These are phyloP conservation scores for Dioszegia aurantiaca DNA, from an alignment of 768 basidiomycete species.

Conservation along the genomic window DNA sequence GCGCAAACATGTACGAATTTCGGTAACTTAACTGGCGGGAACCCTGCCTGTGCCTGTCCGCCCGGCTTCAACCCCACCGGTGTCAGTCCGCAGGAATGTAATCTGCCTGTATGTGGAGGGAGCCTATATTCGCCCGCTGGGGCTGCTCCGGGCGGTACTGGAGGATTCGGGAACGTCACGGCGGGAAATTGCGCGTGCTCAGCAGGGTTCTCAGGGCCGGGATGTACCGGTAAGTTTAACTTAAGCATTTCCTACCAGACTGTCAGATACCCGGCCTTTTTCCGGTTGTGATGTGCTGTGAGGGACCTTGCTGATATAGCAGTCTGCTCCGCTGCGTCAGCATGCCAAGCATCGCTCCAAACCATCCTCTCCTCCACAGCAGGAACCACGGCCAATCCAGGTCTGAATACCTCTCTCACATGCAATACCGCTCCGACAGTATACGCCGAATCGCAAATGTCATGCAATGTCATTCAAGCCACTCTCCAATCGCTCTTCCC, in stretches of 20 bases:
- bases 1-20: constrained; percentile 64
- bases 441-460: constrained; percentile 76
- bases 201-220: constrained; percentile 68
- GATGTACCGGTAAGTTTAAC: constrained; percentile 46
- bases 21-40: constrained; percentile 56
- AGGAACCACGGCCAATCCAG: constrained; percentile 16
- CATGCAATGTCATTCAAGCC: constrained; percentile 78
- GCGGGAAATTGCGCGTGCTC: constrained; percentile 67
- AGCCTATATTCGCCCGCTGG: constrained; percentile 62
- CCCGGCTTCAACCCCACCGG: constrained; percentile 60
- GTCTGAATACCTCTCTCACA: constrained; percentile 63
- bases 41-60: constrained; percentile 69
- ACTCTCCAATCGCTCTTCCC: constrained; percentile 76
- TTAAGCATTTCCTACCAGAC: no score
- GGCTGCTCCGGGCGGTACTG: constrained; percentile 59
- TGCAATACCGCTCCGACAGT: constrained; percentile 71
- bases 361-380: constrained; percentile 53
- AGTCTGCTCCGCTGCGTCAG: constrained; percentile 67
- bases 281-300: no score
- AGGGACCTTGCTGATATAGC: not conserved
- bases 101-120: constrained; percentile 68
- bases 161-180: constrained; percentile 64
- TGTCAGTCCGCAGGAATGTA: constrained; percentile 17
- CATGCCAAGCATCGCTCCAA: constrained; percentile 63
- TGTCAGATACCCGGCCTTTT: no score